Conservation (phyloP, 2,329 filamentous ascomycete species). For the Tolypocladium paradoxum region DNA sequence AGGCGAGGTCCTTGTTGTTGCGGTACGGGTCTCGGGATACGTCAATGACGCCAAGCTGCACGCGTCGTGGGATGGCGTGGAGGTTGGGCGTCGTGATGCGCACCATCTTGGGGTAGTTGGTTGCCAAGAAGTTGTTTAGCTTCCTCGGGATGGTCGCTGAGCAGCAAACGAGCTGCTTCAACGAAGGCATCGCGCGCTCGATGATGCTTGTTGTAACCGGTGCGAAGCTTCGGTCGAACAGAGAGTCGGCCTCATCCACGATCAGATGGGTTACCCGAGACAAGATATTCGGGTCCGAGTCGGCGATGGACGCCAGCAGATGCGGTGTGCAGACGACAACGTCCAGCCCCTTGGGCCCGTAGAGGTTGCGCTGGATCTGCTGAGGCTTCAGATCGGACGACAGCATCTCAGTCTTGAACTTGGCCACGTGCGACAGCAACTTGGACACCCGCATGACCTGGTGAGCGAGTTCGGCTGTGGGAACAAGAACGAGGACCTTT, state of each 20-base stretch:
- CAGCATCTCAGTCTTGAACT: constrained; percentile 76
- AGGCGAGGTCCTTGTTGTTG: constrained; percentile 86
- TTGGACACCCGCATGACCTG: constrained; percentile 80
- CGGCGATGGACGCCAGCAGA: constrained; percentile 75
- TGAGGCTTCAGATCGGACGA: constrained; percentile 66
- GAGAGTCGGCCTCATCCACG: constrained; percentile 90
- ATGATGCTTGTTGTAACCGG: constrained; percentile 74
- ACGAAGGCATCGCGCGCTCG: constrained; percentile 67
- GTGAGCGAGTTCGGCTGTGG: constrained; percentile 81
- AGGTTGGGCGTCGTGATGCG: constrained; percentile 91
- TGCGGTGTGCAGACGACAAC: constrained; percentile 82
- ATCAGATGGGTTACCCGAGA: constrained; percentile 84
- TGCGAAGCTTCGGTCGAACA: constrained; percentile 87
- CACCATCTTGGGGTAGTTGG: constrained; percentile 70
- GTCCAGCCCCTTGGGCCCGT: constrained; percentile 72
- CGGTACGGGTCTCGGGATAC: constrained; percentile 86
- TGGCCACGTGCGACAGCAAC: constrained; percentile 69
- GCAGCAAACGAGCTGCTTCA: constrained; percentile 82
- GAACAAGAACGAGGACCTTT: constrained; percentile 75
- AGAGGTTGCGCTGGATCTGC: constrained; percentile 76
- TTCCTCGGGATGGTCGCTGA: constrained; percentile 91
- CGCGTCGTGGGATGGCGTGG: constrained; percentile 87
- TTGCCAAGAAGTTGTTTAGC: constrained; percentile 74
- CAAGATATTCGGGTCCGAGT: constrained; percentile 83
- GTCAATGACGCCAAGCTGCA: constrained; percentile 88